phyloP scores from a whole-genome alignment of 140 eudicot genomes.

The Flaveria floridana region DNA sequence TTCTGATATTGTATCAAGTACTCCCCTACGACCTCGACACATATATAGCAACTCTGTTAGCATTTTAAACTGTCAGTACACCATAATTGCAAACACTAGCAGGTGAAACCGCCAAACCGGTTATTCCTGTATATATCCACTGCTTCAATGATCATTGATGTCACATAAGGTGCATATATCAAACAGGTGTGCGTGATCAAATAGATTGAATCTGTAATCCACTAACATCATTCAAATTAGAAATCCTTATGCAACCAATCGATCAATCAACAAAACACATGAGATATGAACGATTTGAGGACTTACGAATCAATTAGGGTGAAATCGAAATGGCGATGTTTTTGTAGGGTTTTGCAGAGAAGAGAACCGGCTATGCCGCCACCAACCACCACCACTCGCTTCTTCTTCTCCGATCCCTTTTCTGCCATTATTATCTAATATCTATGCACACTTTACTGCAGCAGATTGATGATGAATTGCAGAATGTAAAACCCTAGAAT shows the following conservation, averaged over 20 bases:
- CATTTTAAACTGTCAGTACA: too few species aligned
- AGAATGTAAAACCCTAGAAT: conserved; percentile 29
- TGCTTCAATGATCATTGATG: too few species aligned
- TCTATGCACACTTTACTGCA: conserved; percentile 14
- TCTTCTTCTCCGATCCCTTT: conserved; percentile 33
- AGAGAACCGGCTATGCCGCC: conserved; percentile 68
- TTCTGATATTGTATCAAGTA: not conserved
- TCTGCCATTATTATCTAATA: conserved; percentile 18
- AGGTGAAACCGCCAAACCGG: too few species aligned
- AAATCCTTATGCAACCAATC: not conserved
- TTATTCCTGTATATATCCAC: too few species aligned
- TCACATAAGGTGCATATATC: not conserved
- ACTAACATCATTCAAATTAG: not conserved
- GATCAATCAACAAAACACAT: conserved; percentile 15
- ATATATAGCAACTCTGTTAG: not conserved
- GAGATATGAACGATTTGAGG: not conserved
- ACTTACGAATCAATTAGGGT: conserved; percentile 69
- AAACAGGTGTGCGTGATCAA: not conserved
- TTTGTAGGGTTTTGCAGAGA: conserved; percentile 53
- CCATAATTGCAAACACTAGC: too few species aligned
- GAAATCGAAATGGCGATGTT: conserved; percentile 49
- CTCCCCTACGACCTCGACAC: not conserved
- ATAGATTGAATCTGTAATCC: not conserved
- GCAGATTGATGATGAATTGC: not conserved
- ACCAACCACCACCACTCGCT: conserved; percentile 71